Conservation (phyloP, 176 grass and related monocot genomes). For the Alopecurus myosuroides region DNA sequence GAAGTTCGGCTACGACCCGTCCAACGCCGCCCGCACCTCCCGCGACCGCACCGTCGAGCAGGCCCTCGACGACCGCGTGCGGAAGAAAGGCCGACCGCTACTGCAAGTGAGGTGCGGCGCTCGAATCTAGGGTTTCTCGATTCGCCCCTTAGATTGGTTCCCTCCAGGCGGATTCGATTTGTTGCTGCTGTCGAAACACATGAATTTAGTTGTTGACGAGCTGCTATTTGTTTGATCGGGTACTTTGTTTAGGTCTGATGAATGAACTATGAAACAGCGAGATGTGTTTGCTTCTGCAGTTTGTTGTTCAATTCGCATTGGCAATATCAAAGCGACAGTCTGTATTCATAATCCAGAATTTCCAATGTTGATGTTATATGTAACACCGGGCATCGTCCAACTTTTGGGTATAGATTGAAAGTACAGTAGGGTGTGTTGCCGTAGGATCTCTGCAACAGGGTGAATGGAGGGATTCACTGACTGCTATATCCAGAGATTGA, state of each 20-base stretch:
- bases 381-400: neutral
- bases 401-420: neutral
- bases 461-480: neutral
- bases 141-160: neutral
- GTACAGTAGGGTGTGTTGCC: neutral
- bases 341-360: neutral
- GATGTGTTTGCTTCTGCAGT: neutral
- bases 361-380: neutral
- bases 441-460: neutral
- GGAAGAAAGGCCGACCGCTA: conserved; percentile 99
- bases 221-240: neutral
- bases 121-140: conserved; percentile 40
- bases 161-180: neutral
- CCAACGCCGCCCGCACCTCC: conserved; percentile 54
- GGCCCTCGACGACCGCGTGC: conserved; percentile 84
- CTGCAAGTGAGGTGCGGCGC: conserved; percentile 80
- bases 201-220: neutral
- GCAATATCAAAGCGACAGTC: neutral
- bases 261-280: neutral
- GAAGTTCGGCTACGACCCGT: conserved; percentile 87
- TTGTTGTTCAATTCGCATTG: neutral
- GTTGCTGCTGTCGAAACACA: neutral
- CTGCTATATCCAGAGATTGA: neutral
- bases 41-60: conserved; percentile 65
- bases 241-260: neutral